Evolutionary conservation across 371 early-diverging fungal genomes (phyloP).

Genomic region (Lichtheimia ornata): DNA sequence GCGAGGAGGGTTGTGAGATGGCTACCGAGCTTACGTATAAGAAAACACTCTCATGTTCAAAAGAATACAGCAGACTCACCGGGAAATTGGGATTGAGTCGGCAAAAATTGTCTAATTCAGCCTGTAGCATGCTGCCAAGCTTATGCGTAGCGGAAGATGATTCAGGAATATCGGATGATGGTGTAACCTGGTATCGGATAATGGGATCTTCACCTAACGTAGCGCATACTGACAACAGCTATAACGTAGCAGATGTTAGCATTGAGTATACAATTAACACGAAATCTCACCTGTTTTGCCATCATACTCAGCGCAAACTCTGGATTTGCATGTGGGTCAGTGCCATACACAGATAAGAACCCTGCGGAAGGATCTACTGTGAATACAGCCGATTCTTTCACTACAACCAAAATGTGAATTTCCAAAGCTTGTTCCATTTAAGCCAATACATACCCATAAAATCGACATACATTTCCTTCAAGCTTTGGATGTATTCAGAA

Average conservation of each 20-base stretch:
- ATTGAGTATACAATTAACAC: neutral
- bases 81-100: constrained; percentile 60
- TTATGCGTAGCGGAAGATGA: constrained; percentile 26
- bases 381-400: constrained; percentile 80
- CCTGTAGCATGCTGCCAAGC: constrained; percentile 69
- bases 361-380: constrained; percentile 70
- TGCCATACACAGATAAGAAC: constrained; percentile 66
- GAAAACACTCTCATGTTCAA: neutral
- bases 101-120: constrained; percentile 69
- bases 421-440: neutral
- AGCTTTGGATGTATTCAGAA: constrained; percentile 60
- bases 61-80: constrained; percentile 33
- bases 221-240: constrained; percentile 73
- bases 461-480: constrained; percentile 82
- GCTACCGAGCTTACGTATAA: constrained; percentile 22
- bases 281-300: constrained; percentile 65
- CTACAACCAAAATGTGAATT: constrained; percentile 27
- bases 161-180: constrained; percentile 50
- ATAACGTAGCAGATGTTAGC: neutral
- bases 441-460: constrained; percentile 45
- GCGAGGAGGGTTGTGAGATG: constrained; percentile 47
- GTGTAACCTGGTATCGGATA: constrained; percentile 78
- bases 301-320: constrained; percentile 64
- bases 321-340: constrained; percentile 37
- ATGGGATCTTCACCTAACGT: constrained; percentile 85